Conservation (phyloP, 148 eudicot genomes). For the Arbutus unedo region DNA sequence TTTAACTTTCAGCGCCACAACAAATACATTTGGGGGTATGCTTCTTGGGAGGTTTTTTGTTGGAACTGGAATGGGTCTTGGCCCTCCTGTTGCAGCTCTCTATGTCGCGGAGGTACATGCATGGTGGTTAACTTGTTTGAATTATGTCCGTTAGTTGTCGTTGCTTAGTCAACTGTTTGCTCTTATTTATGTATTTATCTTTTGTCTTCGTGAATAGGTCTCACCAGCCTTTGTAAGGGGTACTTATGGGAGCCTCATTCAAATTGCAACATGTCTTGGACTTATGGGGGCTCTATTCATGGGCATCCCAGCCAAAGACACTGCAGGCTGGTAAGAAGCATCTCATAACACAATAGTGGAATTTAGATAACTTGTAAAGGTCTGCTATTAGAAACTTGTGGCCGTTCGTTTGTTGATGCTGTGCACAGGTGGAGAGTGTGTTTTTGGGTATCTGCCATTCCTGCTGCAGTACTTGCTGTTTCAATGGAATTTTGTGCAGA, state of each 20-base stretch:
- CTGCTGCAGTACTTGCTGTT: conserved; percentile 70
- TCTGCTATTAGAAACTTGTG: neutral
- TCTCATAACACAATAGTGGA: conserved; percentile 13
- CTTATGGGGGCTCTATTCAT: conserved; percentile 63
- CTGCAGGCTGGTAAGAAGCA: conserved; percentile 64
- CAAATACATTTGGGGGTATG: conserved; percentile 59
- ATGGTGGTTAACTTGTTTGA: neutral
- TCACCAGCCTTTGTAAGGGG: conserved; percentile 89
- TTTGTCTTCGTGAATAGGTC: conserved; percentile 44
- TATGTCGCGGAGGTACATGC: conserved; percentile 77
- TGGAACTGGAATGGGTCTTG: conserved; percentile 89
- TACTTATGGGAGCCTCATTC: conserved; percentile 87
- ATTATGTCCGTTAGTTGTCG: conserved; percentile 5
- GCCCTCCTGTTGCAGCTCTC: conserved; percentile 88
- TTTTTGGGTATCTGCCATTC: conserved; percentile 79
- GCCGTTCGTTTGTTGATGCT: neutral
- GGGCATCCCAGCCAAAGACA: conserved; percentile 76
- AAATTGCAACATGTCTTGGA: conserved; percentile 86
- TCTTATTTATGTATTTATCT: conserved; percentile 5
- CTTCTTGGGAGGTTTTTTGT: conserved; percentile 85
- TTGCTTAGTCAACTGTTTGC: neutral
- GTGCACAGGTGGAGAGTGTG: conserved; percentile 88
- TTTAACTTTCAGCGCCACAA: conserved; percentile 51
- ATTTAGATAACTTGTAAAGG: conserved; percentile 5
- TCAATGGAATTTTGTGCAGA: conserved; percentile 78